Percentiles rank a stretch among this genome's conserved stretches.
phyloP scores from a whole-genome alignment of 2,329 filamentous ascomycete species.

The Acrocalymma vagum region DNA sequence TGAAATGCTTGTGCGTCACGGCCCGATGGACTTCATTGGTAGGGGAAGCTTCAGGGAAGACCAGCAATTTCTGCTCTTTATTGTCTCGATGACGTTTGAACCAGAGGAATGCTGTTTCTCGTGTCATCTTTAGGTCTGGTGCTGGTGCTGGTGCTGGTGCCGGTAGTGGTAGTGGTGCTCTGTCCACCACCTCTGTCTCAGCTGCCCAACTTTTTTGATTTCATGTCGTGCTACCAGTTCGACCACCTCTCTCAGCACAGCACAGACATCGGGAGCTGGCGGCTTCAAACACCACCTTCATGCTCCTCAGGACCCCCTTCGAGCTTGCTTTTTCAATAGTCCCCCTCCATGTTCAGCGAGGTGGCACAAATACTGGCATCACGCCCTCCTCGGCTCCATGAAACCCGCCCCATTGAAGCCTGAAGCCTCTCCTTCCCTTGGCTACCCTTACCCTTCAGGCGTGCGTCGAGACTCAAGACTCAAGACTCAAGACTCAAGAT shows the following conservation, averaged over 20 bases:
- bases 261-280: constrained; percentile 40
- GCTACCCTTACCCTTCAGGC: no score
- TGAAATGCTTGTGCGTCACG: constrained; percentile 50
- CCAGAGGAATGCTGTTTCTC: constrained; percentile 39
- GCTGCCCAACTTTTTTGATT: constrained; percentile 36
- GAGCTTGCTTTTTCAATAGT: constrained; percentile 33
- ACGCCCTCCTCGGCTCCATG: not conserved
- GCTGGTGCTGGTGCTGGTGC: no score
- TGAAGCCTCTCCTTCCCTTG: no score
- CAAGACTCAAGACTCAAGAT: not conserved
- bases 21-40: constrained; percentile 40
- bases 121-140: constrained; percentile 43
- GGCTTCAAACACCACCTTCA: constrained; percentile 26
- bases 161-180: constrained; percentile 37
- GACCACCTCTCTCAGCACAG: constrained; percentile 32
- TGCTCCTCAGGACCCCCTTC: constrained; percentile 21
- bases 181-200: constrained; percentile 29
- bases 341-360: constrained; percentile 21
- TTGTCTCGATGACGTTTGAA: constrained; percentile 36
- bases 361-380: constrained; percentile 35
- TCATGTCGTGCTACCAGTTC: constrained; percentile 38
- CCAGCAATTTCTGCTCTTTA: constrained; percentile 34
- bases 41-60: constrained; percentile 30
- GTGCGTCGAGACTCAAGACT: no score
- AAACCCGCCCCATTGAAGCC: no score